Evolutionary conservation across 2,329 filamentous ascomycete genomes (phyloP), one percentile per base, ranked within the genome.

Genomic region (Blumeriella jaapii): DNA sequence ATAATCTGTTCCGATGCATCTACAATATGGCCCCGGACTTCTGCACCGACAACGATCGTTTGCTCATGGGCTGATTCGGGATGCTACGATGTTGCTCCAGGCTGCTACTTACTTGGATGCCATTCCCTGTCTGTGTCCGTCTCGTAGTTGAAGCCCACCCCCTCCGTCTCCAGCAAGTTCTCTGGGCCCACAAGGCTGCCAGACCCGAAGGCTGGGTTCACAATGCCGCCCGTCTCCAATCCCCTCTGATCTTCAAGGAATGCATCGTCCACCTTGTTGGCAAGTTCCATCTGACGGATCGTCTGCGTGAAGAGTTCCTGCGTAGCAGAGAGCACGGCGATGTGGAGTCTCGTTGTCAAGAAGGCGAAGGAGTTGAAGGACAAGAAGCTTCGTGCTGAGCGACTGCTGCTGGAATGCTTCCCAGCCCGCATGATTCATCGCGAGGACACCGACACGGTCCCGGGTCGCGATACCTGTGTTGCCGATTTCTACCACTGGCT

Each of bases 401-500:
- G 37, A 2, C 25, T 34, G 3, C 31, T 55, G 0, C 7, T 49
- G n/a, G 39, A 44, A 1, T 49, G 37, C 29, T 51, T 29, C n/a
- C 52, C 52, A 4, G 10, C 18, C 9, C 35, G 38, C 10, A 46
- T 55, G 36, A 30, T 45, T 6, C 51, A 50, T 27, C 20, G 24
- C 16, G 34, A 41, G 6, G 34, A 30, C 7, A 13, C 14, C 2
- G 31, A 25, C 2, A 35, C 26, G 4, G 32, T 50, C 9, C 50
- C 52, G 1, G 45, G 48, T 5, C 50, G 50, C 13, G 41, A 44
- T 1, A 44, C 45, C 25, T 55, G 52, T 29, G 42, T 40, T 4
- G 42, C 40, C 6, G 51, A 54, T n/a, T 50, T 53, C 26, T 55
- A 53, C 26, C 36, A 39, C n/a, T 54, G 48, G 44, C 47, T 49